Base-by-base conservation (phyloP, 163 green algal species). In the Volvox carteri region DNA sequence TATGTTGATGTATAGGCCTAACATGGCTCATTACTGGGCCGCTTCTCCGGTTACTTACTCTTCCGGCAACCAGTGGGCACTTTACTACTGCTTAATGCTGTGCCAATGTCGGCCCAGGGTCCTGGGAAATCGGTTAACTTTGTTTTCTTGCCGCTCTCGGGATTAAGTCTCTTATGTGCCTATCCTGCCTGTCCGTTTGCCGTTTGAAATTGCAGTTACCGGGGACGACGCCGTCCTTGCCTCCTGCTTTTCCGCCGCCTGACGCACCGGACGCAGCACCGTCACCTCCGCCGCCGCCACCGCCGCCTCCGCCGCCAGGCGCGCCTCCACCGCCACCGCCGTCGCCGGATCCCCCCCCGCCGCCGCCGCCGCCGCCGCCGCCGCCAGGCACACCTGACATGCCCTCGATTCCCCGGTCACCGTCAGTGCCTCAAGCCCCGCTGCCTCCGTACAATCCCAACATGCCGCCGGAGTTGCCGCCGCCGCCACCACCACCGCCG, bases 361-460 rank as follows among this genome's bases (percentile, higher is more conserved):
- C 77, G 7, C 77, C 77, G 1, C 77, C 77, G 9, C 77, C 77
- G 0, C 77, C 77, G 21, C 77, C 77, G 5, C 77, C 77, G 5
- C 77, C 77, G 7, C 77, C 77, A 4, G 52, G 77, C 52, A 73
- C 25, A 5, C 77, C 77, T 8, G 39, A 85, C 50, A 85, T 85
- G 77, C 77, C 77, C 35, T 41, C 39, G 35, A 46, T 74, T 25
- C 52, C 75, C 4, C 21, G 75, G 11, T 54, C 48, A 1, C 75
- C 75, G 9, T 30, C 28, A 25, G 23, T 37, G 4, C 48, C 75
- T 1, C 75, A 42, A 33, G 44, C 75, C 4, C 75, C 75, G 11
- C 48, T 46, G 46, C 74, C 46, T 28, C 74, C 74, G 9, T 67
- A 41, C 74, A 81, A 81, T 48, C 74, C 77, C 1, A 58, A 33